Evolutionary conservation across 23 red algal species (phyloP), one percentile per base, ranked within the genome.

Genomic region (Agarophyton chilense): DNA sequence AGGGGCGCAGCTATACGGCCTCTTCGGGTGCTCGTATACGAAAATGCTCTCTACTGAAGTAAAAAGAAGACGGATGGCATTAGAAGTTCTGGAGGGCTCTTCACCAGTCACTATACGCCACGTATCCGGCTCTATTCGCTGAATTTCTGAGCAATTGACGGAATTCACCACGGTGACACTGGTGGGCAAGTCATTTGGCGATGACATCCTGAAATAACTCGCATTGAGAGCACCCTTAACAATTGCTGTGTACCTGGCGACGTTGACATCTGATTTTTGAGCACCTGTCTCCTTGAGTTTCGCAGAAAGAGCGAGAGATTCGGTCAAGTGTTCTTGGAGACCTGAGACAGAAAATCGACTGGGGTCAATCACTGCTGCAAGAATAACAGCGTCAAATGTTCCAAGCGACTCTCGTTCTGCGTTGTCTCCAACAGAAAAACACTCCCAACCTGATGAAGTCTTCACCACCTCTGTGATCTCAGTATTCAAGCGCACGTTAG

Each of bases 281-380:
- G 53, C 11, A 21, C 24, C 38, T 53, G 41, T 3, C 4, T 51
- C 67, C 18, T 4, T 70, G 35, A 75, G 41, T 29, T 63, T 54
- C 32, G 49, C 35, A 19, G 50, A 29, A 21, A 84, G 26, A 1
- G 80, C 55, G 26, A 84, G 61, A 22, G 61, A 35, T 25, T 84
- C 34, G 57, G 56, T 26, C 56, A 84, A 84, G 14, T 70, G 21
- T 70, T 70, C 64, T 26, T 42, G 4, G 2, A 70, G 64, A 2
- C 64, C 64, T 16, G 36, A 21, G 51, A 51, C 73, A n/a, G 83
- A 55, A 43, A 70, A 55, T 21, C 52, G 58, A 49, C 14, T 54
- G 4, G 83, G 83, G 13, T 88, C 83, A 88, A 88, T 35, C 8
- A 88, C 67, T 44, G 83, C 83, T 6, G 83, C 83, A 14, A 88